These are phyloP conservation scores for Botrytis sinoallii DNA, from an alignment of 2,329 filamentous ascomycete species.

Conservation along the genomic window DNA sequence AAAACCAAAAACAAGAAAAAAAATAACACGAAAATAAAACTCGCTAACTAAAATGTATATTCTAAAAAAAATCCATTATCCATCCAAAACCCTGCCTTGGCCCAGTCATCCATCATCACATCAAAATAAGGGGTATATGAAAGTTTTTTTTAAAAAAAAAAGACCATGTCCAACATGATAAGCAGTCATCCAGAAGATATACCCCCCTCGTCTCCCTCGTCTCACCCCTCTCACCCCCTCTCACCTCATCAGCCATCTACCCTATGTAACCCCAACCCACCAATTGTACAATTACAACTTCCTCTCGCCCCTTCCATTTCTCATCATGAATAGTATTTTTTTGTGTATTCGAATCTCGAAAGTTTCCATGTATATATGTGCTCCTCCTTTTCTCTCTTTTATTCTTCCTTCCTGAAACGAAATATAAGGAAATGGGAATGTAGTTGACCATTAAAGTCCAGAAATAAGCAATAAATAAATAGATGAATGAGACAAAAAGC, in stretches of 20 bases:
- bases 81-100: not conserved
- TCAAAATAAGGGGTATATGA: constrained; percentile 8
- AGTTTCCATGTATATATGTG: not conserved
- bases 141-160: not conserved
- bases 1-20: not conserved
- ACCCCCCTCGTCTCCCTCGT: not conserved
- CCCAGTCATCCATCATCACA: constrained; percentile 5
- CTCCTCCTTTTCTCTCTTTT: not conserved
- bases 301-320: not conserved
- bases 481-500: not conserved
- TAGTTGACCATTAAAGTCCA: not conserved
- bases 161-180: not conserved
- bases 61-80: not conserved
- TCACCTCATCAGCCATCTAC: not conserved
- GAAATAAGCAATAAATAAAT: not conserved
- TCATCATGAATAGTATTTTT: not conserved
- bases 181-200: not conserved
- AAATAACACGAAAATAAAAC: not conserved
- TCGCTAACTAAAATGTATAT: not conserved
- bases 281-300: not conserved
- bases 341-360: not conserved
- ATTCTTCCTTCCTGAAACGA: not conserved
- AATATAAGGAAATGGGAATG: not conserved
- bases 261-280: not conserved
- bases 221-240: not conserved